phyloP scores from a whole-genome alignment of 306 rosid species.

The Fagus crenata region DNA sequence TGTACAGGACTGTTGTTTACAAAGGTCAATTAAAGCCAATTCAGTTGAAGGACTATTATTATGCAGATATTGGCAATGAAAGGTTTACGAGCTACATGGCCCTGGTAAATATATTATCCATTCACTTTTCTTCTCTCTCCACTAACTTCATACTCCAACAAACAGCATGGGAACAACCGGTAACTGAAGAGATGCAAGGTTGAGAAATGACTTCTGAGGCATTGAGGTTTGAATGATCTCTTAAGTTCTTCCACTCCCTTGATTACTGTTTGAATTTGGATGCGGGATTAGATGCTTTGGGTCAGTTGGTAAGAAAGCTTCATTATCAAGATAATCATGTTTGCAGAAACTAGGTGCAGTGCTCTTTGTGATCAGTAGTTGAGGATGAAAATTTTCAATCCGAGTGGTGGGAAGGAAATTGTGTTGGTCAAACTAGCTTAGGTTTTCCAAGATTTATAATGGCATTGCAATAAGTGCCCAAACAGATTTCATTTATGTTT shows the following conservation, averaged over 20 bases:
- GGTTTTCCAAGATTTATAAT: conserved; percentile 43
- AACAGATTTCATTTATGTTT: conserved; percentile 38
- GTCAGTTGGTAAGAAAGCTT: conserved; percentile 95
- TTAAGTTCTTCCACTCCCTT: conserved; percentile 99
- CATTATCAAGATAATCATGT: conserved; percentile 93
- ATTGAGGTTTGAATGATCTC: conserved; percentile 99
- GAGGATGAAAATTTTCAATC: conserved; percentile 52
- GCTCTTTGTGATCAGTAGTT: conserved; percentile 65
- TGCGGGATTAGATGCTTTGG: conserved; percentile 92
- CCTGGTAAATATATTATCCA: conserved; percentile 99
- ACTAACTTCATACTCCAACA: conserved; percentile 89
- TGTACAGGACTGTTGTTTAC: conserved; percentile 86
- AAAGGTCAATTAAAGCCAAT: conserved; percentile 94
- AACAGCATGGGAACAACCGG: conserved; percentile 70
- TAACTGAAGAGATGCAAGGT: conserved; percentile 96
- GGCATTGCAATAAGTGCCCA: conserved; percentile 35
- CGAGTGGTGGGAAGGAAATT: conserved; percentile 53
- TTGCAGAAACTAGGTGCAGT: conserved; percentile 79
- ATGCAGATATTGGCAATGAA: conserved; percentile 98
- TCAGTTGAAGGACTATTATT: conserved; percentile 86
- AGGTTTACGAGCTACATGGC: conserved; percentile 99
- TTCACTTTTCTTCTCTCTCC: conserved; percentile 81
- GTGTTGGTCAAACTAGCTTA: conserved; percentile 53
- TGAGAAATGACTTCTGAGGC: conserved; percentile 99
- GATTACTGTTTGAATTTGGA: conserved; percentile 88